phyloP scores from a whole-genome alignment of 352 stramenopile species.

The Phytophthora sp. region DNA sequence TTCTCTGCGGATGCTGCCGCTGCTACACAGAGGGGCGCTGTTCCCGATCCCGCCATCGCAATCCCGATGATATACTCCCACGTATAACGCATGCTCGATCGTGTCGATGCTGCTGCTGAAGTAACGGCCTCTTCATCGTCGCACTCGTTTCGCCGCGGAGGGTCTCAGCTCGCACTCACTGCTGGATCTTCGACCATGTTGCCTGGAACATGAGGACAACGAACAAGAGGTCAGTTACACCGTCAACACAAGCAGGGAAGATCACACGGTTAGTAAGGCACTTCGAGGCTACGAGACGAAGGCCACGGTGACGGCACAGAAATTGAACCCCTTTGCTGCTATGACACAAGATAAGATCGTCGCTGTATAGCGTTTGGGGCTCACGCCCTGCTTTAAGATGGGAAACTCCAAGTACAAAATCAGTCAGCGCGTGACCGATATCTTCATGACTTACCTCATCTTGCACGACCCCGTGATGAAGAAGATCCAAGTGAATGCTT shows the following conservation, averaged over 20 bases:
- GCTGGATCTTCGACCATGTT: constrained; percentile 14
- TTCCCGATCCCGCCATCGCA: neutral
- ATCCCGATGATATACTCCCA: constrained; percentile 10
- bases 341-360: neutral
- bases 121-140: constrained; percentile 19
- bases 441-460: constrained; percentile 4
- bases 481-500: too few relatives aligned
- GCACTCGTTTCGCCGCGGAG: constrained; percentile 30
- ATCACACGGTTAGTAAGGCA: constrained; percentile 14
- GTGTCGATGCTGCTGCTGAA: constrained; percentile 22
- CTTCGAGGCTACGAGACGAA: constrained; percentile 10
- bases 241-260: constrained; percentile 18
- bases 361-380: neutral
- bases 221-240: constrained; percentile 27
- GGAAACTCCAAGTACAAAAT: constrained; percentile 2
- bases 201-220: constrained; percentile 27
- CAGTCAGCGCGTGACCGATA: neutral
- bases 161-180: constrained; percentile 7
- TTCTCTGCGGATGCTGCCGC: too few relatives aligned
- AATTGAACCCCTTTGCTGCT: neutral
- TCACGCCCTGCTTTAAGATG: neutral
- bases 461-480: neutral
- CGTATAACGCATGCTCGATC: constrained; percentile 30
- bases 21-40: too few relatives aligned
- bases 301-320: neutral